phyloP scores from a whole-genome alignment of 257 asterid genomes.

The Gentiana straminea region DNA sequence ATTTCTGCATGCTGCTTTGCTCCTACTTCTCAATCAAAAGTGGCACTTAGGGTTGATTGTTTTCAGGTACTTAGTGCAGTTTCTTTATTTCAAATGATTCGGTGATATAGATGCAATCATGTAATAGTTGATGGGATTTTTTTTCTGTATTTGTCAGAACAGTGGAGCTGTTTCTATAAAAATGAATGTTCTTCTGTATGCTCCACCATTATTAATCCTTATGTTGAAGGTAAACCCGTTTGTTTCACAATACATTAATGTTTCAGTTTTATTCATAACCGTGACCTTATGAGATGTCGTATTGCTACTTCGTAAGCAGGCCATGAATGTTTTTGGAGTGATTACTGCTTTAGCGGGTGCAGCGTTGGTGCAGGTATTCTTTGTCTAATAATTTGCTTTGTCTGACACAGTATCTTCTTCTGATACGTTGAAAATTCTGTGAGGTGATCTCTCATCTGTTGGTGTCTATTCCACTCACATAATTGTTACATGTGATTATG shows the following conservation, averaged over 20 bases:
- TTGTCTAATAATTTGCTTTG: background rate
- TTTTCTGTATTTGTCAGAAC: constrained; percentile 45
- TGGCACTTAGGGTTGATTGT: constrained; percentile 91
- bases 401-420: too few species aligned
- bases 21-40: constrained; percentile 64
- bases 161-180: constrained; percentile 93
- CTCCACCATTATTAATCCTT: constrained; percentile 63
- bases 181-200: constrained; percentile 89
- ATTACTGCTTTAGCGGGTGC: constrained; percentile 86
- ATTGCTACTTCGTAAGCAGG: constrained; percentile 40
- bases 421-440: too few species aligned
- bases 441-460: too few species aligned
- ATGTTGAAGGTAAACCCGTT: constrained; percentile 55
- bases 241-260: constrained; percentile 1
- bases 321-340: constrained; percentile 78
- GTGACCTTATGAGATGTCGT: background rate
- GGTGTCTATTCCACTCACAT: too few species aligned
- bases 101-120: background rate
- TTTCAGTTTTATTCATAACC: constrained; percentile 7
- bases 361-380: constrained; percentile 85
- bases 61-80: constrained; percentile 55
- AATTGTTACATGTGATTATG: too few species aligned
- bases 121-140: constrained; percentile 6
- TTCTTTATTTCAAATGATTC: constrained; percentile 1
- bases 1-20: constrained; percentile 64